Evolutionary conservation across 805 yeast species (phyloP), one percentile per base, ranked within the genome.

Genomic region (Pichia membranifaciens): DNA sequence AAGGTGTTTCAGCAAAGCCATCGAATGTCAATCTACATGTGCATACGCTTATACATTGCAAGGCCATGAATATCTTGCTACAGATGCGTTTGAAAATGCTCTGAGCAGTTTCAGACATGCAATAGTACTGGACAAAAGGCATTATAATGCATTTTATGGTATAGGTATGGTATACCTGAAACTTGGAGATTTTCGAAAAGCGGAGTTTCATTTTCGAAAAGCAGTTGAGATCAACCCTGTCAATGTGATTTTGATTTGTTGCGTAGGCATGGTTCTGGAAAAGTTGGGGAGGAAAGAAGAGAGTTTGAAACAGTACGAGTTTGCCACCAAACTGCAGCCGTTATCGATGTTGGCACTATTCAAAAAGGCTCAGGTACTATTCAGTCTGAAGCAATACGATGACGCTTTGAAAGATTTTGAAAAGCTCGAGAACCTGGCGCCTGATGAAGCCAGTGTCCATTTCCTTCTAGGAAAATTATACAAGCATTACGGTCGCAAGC

Each of bases 361-460:
- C 70, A 88, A 89, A 58, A 85, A 84, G 64, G 96, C 96, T 0
- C 93, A 91, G 57, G 69, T 86, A 17, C 69, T 89, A 42, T 81
- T 86, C 53, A 68, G 84, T 3, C 71, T 87, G 75, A 84, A 82
- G 50, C 76, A 79, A 50, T 88, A 79, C 60, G 78, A 78, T 22
- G 79, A 75, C 44, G 95, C 98, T 0, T 68, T 89, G 49, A 74
- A 72, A 34, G 86, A 81, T 60, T 85, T 93, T 60, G 89, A 86
- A 58, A 72, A 74, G 41, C 74, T 93, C 45, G 79, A 77, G 53
- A 76, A 78, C 23, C 66, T 87, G 46, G 96, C 95, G 0, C 97
- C 99, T 0, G 95, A 91, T 62, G 98, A 91, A 62, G 95, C 96
- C 0, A 82, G 87, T 45, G 96, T 91, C 23, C 98, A 91, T 64